Base-by-base conservation (phyloP, 805 yeast genomes). In the Kluyveromyces wickerhamii region DNA sequence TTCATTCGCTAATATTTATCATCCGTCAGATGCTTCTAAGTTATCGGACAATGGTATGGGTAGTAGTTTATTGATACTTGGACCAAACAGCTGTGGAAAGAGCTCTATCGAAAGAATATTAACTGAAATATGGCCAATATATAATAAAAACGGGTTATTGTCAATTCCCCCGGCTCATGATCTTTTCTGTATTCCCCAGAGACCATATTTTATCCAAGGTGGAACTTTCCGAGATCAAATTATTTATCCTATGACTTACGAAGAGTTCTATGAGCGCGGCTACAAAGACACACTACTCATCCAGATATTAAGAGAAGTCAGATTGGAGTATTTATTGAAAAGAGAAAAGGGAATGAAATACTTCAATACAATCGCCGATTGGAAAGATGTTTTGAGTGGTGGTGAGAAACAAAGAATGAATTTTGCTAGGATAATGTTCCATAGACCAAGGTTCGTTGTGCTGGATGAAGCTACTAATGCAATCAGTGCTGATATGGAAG, bases 381-480 rank as follows among this genome's bases (percentile, higher is more conserved):
- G 96, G 96, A 79, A 79, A 50, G 94, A 82, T 53, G 80, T 87
- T n/a, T 69, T 87, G 44, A 80, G 92, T 59, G 96, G 96, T n/a
- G 96, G 96, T 38, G 96, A 87, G 57, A 79, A 85, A 60, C 96
- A 87, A 64, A 74, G 95, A 52, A 71, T 87, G 56, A 76, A 85
- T 57, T 82, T 87, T 63, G 95, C 96, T 0, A 69, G 96, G 47
- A 72, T 87, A 2, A 62, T 87, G 45, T 85, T 79, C 62, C 84
- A 81, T 53, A 72, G 72, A 35, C 95, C 95, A 31, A 71, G 72
- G 53, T 84, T 84, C 57, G 86, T 87, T 3, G 74, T 87, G 2
- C 68, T 87, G 41, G 96, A 87, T 59, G 96, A 87, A 60, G 83
- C 94, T n/a, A 87, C 96, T 4, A 84, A 86, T 53, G 96, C 96